Base-by-base conservation (phyloP, 1,139 yeast species). In the Taiozyma sp. region DNA sequence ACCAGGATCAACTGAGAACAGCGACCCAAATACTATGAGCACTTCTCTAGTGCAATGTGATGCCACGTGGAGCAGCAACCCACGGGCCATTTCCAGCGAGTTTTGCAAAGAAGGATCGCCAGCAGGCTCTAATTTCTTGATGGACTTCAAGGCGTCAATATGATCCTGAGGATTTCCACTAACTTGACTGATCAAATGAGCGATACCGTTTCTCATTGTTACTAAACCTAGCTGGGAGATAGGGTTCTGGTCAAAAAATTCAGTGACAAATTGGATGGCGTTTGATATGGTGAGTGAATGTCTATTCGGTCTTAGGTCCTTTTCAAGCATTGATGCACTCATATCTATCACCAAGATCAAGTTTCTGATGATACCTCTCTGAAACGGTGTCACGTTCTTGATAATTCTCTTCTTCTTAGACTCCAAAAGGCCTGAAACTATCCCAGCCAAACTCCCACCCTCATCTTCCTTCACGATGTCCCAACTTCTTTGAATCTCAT, bases 161-260 rank as follows among this genome's bases (percentile, higher is more conserved):
- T 93, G 99, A 54, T 84, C 90, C 60, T 89, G 92, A 0, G 98
- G 98, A 69, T 89, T 91, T 4, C 98, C 97, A 65, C 91, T 88
- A 23, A 93, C 87, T 60, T 89, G 96, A 57, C 95, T 84, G 1
- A 91, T 81, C 51, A 90, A 72, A 53, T 82, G 81, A 0, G 97
- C 96, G 28, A 93, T 76, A 2, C 99, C 99, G 62, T 92, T 92
- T 54, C 92, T 73, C 96, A 93, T 89, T 56, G 88, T 81, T 3
- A 93, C 80, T 54, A 95, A 83, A 3, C 97, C 97, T 51, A 93
- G 67, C 67, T 93, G 98, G 0, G 97, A 89, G 30, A 93, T 92
- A 0, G 99, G 99, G 64, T 95, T 93, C 70, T 95, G 98, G 67
- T 93, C 97, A 65, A 93, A 93, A 66, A 89, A 93, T 65, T 93